These are phyloP conservation scores for Fusarium sp. DNA, from an alignment of 2,329 filamentous ascomycete genomes.

Conservation along the genomic window DNA sequence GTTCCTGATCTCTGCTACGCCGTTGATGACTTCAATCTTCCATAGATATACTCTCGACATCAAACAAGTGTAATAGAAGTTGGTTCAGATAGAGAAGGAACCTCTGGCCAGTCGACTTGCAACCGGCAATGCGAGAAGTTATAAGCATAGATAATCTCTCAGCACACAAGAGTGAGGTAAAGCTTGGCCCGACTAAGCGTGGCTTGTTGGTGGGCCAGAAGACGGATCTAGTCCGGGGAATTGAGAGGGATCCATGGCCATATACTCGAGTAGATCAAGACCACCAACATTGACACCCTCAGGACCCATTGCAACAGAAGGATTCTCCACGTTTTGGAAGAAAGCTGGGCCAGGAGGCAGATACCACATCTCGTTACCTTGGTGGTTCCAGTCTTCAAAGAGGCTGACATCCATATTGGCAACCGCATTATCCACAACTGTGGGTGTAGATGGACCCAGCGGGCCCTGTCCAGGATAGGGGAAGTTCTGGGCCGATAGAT, in stretches of 20 bases:
- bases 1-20: not conserved
- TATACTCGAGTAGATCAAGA: constrained; percentile 72
- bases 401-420: constrained; percentile 50
- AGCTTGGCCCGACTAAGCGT: not conserved
- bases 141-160: not conserved
- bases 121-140: not conserved
- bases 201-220: constrained; percentile 36
- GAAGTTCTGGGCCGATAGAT: constrained; percentile 63
- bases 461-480: constrained; percentile 60
- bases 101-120: not conserved
- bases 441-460: constrained; percentile 60
- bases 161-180: not conserved
- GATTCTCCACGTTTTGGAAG: constrained; percentile 70
- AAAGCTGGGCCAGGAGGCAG: constrained; percentile 69
- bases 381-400: constrained; percentile 64
- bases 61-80: not conserved
- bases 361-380: constrained; percentile 72
- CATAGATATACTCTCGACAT: not conserved
- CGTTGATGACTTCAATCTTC: not conserved
- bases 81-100: not conserved
- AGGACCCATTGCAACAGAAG: constrained; percentile 70
- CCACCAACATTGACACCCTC: constrained; percentile 73
- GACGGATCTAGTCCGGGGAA: constrained; percentile 48
- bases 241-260: constrained; percentile 65
- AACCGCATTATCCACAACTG: constrained; percentile 45